phyloP scores from a whole-genome alignment of 345 rosid species.

The Balakata baccata region DNA sequence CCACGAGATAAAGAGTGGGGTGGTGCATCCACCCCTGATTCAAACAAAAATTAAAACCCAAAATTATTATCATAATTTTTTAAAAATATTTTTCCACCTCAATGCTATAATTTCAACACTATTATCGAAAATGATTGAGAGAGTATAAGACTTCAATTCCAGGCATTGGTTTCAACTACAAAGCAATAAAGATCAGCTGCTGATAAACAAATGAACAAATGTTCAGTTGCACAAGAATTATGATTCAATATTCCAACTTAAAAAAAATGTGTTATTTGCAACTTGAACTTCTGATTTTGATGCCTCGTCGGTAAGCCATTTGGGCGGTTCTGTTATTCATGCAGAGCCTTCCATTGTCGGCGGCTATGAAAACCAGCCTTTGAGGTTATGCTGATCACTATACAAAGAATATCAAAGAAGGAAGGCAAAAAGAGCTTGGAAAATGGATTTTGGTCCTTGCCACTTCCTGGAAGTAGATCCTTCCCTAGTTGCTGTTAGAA shows the following conservation, averaged over 20 bases:
- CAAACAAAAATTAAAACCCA: no score
- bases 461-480: slow-evolving; percentile 36
- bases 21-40: no score
- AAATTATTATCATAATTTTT: no score
- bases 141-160: neutral
- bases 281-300: slow-evolving; percentile 9
- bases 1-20: no score
- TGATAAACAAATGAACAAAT: slow-evolving; percentile 29
- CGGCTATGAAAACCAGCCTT: slow-evolving; percentile 15
- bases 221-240: slow-evolving; percentile 42
- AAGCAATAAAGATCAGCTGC: slow-evolving; percentile 22
- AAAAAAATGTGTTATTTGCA: slow-evolving; percentile 19
- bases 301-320: slow-evolving; percentile 12
- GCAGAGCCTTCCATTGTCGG: slow-evolving; percentile 15
- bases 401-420: slow-evolving; percentile 48
- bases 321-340: neutral
- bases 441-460: slow-evolving; percentile 51
- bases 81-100: no score
- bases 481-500: slow-evolving; percentile 33
- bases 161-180: slow-evolving; percentile 15
- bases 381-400: slow-evolving; percentile 2
- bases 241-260: slow-evolving; percentile 27
- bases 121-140: no score
- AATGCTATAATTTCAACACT: no score
- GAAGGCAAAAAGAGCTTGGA: slow-evolving; percentile 72